Percentiles rank a stretch among this genome's conserved stretches.
These are phyloP conservation scores for Chlorella ohadii DNA, from an alignment of 139 green algal genomes.

Conservation along the genomic window DNA sequence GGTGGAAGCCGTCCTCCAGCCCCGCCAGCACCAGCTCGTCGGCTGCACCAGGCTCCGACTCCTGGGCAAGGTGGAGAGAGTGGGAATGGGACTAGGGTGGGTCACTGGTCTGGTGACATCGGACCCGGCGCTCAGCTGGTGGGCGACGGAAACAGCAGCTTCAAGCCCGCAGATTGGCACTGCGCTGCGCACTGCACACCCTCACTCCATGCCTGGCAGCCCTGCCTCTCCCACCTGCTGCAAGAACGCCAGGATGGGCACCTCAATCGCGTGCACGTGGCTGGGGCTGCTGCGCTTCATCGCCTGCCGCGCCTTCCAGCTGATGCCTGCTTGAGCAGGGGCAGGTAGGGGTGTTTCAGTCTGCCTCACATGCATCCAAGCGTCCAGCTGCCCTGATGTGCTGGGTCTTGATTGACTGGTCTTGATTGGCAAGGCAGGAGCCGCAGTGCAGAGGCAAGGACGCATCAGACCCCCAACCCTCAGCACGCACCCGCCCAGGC, in stretches of 20 bases:
- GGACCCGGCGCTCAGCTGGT: neutral
- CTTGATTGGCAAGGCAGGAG: no score
- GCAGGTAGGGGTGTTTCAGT: no score
- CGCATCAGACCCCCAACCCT: no score
- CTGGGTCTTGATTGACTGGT: no score
- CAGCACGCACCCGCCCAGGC: slow-evolving; percentile 41
- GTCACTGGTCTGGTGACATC: no score
- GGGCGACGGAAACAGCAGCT: neutral
- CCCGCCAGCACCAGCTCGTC: slow-evolving; percentile 39
- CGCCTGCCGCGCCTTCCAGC: slow-evolving; percentile 41
- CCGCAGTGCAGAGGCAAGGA: no score
- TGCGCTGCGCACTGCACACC: neutral
- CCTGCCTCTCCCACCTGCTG: no score
- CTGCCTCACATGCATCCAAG: neutral
- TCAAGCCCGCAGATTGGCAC: neutral
- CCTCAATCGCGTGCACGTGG: slow-evolving; percentile 42
- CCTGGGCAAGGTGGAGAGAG: neutral
- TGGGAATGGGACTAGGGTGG: no score
- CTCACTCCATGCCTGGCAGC: no score
- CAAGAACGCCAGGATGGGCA: slow-evolving; percentile 13
- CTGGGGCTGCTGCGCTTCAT: slow-evolving; percentile 36
- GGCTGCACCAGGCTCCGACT: neutral
- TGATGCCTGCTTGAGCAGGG: neutral
- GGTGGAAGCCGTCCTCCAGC: slow-evolving; percentile 41
- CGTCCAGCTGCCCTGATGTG: no score